Evolutionary conservation across 306 rosid species (phyloP).

Genomic region (Sphenostylis stenocarpa): DNA sequence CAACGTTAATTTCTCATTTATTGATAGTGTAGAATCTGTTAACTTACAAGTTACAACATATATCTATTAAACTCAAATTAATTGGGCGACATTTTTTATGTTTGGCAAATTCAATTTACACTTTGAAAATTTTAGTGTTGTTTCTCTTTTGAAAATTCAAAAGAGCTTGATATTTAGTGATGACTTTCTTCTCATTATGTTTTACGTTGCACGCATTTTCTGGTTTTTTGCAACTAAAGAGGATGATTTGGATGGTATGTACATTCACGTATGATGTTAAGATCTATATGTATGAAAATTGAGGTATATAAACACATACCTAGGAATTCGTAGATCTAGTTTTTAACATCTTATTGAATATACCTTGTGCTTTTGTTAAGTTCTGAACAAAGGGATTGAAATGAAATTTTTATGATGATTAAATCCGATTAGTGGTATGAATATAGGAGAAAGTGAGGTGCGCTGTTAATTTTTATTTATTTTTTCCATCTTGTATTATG

Average conservation of each 20-base stretch:
- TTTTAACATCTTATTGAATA: background rate
- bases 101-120: too few relatives aligned
- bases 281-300: background rate
- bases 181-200: background rate
- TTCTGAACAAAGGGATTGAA: background rate
- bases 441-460: background rate
- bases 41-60: background rate
- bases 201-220: background rate
- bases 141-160: background rate
- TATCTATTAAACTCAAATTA: too few relatives aligned
- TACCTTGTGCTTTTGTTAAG: background rate
- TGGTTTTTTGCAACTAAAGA: background rate
- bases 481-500: background rate
- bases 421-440: background rate
- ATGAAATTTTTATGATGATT: background rate
- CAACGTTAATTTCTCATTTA: background rate
- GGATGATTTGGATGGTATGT: background rate
- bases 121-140: background rate
- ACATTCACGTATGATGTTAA: too few relatives aligned
- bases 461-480: background rate
- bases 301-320: background rate
- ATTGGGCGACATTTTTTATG: background rate
- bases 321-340: background rate
- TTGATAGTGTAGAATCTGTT: background rate
- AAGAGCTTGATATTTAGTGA: background rate